Evolutionary conservation across 345 rosid species (phyloP).

Genomic region (Rhizophora apiculata): DNA sequence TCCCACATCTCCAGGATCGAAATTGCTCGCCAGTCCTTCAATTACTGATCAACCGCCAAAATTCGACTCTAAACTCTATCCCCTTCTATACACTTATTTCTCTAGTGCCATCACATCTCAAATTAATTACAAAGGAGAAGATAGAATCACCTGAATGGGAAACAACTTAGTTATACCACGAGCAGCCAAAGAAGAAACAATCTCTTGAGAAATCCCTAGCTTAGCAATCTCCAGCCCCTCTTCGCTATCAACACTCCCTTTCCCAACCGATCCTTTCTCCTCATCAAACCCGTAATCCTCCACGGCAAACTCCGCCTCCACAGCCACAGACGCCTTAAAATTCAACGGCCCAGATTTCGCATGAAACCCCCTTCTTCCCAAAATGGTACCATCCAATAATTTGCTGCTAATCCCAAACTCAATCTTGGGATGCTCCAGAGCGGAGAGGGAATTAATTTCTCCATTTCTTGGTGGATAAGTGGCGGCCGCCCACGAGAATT

Average conservation of each 20-base stretch:
- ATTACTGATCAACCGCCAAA: too few relatives aligned
- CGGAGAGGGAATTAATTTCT: background rate
- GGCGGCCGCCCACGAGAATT: background rate
- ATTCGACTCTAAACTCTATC: too few relatives aligned
- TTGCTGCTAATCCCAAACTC: background rate
- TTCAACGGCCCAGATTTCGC: conserved; percentile 44
- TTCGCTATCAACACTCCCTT: conserved; percentile 22
- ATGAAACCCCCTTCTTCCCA: conserved; percentile 49
- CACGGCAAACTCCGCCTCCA: conserved; percentile 51
- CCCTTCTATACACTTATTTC: too few relatives aligned
- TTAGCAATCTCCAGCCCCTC: conserved; percentile 70
- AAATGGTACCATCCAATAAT: too few relatives aligned
- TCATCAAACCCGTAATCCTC: conserved; percentile 44
- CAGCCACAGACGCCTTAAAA: conserved; percentile 39
- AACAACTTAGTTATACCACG: conserved; percentile 71
- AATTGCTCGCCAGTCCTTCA: too few relatives aligned
- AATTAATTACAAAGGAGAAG: background rate
- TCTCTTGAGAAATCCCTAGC: conserved; percentile 71
- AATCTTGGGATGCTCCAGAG: background rate
- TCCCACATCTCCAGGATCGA: too few relatives aligned
- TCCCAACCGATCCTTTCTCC: conserved; percentile 24
- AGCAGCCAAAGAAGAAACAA: conserved; percentile 59
- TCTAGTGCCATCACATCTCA: too few relatives aligned
- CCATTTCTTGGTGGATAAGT: background rate
- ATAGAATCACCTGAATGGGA: conserved; percentile 70